Percentiles rank a stretch among this genome's conserved stretches.
Conservation (phyloP, 2,329 filamentous ascomycete species). For the Fusarium aywerte region DNA sequence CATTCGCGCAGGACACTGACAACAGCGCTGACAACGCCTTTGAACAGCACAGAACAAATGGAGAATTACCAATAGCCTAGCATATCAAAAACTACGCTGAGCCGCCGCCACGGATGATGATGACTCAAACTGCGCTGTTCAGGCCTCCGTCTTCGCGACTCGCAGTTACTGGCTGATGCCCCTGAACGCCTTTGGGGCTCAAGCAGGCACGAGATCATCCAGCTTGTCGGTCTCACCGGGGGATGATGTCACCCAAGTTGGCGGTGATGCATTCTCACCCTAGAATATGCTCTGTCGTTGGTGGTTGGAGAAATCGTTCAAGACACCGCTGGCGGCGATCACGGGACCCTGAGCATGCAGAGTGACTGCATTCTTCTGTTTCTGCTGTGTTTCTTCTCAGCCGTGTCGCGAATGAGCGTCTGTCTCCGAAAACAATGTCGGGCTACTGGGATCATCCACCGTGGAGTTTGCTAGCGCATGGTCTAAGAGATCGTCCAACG, state of each 20-base stretch:
- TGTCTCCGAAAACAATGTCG: constrained; percentile 9
- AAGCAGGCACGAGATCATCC: constrained; percentile 17
- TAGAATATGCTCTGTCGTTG: constrained; percentile 20
- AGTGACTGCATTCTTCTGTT: constrained; percentile 30
- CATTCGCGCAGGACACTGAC: constrained; percentile 19
- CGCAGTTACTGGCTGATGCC: constrained; percentile 29
- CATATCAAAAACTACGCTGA: constrained; percentile 29
- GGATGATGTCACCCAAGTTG: constrained; percentile 37
- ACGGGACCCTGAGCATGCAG: constrained; percentile 28
- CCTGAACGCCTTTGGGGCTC: constrained; percentile 32
- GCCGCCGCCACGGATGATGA: constrained; percentile 39
- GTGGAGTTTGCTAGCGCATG: constrained; percentile 29
- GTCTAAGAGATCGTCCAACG: constrained; percentile 33
- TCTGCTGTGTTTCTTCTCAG: constrained; percentile 12
- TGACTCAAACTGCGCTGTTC: constrained; percentile 7
- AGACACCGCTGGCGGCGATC: constrained; percentile 29
- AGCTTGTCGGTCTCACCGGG: constrained; percentile 30
- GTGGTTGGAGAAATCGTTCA: constrained; percentile 17
- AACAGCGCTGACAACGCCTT: constrained; percentile 23
- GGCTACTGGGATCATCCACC: constrained; percentile 27
- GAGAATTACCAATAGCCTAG: constrained; percentile 30
- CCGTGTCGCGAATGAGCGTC: constrained; percentile 20
- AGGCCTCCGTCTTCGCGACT: constrained; percentile 32
- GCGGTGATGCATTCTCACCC: constrained; percentile 30
- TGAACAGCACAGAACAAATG: constrained; percentile 32